Base-by-base conservation (phyloP, 768 basidiomycete genomes). In the Megacollybia marginata region DNA sequence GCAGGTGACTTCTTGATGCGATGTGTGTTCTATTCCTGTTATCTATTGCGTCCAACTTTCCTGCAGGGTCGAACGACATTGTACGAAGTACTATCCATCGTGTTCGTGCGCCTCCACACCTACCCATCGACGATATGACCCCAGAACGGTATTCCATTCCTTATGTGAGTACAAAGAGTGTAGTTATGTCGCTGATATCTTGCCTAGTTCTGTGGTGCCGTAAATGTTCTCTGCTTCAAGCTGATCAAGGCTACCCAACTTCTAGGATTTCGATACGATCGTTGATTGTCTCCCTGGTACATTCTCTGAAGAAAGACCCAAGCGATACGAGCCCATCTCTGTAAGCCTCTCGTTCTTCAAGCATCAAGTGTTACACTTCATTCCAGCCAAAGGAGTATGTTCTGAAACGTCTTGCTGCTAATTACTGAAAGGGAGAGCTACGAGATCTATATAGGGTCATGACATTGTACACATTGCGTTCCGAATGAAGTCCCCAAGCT, bases 131-230 rank as follows among this genome's bases (percentile, higher is more conserved):
- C 40, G 63, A 59, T 10, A 70, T 73, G 62, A 68, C 74, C 1
- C 76, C 74, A 1, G 71, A 72, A 33, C 66, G 82, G 23, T 82
- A 79, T 55, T 82, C 80, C 1, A 82, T 83, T 52, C 81, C 82
- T 33, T 83, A 81, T 56, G 77, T 78, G 52, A 52, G 75, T 42
- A n/a, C 40, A 42, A 11, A 36, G 23, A 19, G n/a, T 15, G 7
- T 11, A 44, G n/a, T 48, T 23, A 47, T 6, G 40, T 43, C 12
- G 43, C 12, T 35, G 12, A 28, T 28, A 28, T n/a, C 23, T 28
- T 6, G 23, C 23, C 23, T 38, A 65, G 66, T 65, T 67, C 58
- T 71, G 65, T 45, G 59, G 57, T 18, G 60, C 66, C 47, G 69
- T 70, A 47, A 52, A 65, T 53, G 2, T n/a, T 15, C 1, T 15